Evolutionary conservation across 164 flowering plant species (phyloP).

Genomic region (Liriodendron chinense): DNA sequence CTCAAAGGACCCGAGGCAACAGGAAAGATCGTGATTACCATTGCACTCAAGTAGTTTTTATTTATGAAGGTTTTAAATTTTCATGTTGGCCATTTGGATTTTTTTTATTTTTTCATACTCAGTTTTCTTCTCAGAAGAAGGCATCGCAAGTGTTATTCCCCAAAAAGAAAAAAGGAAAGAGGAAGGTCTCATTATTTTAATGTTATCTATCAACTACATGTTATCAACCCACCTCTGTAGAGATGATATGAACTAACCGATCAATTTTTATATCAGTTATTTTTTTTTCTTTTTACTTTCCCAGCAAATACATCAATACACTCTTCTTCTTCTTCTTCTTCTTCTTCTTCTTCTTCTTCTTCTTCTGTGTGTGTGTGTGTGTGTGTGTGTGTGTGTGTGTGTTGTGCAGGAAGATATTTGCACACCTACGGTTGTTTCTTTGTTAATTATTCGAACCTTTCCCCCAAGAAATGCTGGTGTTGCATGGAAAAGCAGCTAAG

Average conservation of each 20-base stretch:
- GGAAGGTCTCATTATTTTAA: too few relatives aligned
- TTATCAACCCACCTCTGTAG: too few relatives aligned
- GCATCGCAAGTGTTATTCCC: neutral
- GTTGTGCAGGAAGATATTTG: slow-evolving; percentile 87
- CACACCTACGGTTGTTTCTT: slow-evolving; percentile 98
- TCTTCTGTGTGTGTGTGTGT: too few relatives aligned
- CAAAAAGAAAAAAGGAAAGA: neutral
- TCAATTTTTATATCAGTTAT: neutral
- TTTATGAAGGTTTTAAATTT: too few relatives aligned
- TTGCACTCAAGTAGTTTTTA: slow-evolving; percentile 73
- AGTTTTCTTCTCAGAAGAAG: neutral
- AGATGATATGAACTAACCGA: too few relatives aligned
- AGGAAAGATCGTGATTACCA: slow-evolving; percentile 88
- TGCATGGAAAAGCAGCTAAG: slow-evolving; percentile 92
- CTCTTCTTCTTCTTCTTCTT: too few relatives aligned
- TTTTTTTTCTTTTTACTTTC: too few relatives aligned
- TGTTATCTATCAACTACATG: neutral
- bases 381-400: too few relatives aligned
- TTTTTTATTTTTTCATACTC: neutral
- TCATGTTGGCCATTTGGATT: too few relatives aligned
- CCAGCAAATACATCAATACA: neutral
- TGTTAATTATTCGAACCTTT: slow-evolving; percentile 95
- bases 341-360: too few relatives aligned
- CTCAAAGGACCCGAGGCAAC: slow-evolving; percentile 90
- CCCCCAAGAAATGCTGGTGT: slow-evolving; percentile 80